These are phyloP conservation scores for Centrapalus pauciflorus DNA, from an alignment of 129 eudicot genomes.

Conservation along the genomic window DNA sequence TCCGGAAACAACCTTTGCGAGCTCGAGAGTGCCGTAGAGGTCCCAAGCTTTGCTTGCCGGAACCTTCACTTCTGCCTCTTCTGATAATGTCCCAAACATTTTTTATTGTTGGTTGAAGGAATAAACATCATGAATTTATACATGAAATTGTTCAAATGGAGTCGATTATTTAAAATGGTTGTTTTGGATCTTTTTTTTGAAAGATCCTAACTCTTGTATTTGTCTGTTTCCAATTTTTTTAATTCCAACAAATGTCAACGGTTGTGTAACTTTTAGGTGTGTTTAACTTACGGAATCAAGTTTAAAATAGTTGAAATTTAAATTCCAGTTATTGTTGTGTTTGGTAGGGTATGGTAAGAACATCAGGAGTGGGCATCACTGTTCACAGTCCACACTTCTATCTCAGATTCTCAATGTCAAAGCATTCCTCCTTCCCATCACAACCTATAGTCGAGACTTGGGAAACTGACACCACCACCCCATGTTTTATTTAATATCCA, in stretches of 20 bases:
- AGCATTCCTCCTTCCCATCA: no score
- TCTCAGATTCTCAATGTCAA: no score
- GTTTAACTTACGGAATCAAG: no score
- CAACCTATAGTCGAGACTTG: no score
- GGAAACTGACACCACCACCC: no score
- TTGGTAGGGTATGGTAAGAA: no score
- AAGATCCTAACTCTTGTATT: neutral
- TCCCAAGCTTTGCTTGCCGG: slow-evolving; percentile 31
- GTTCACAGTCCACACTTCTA: no score
- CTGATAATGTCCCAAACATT: slow-evolving; percentile 29
- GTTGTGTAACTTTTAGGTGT: no score
- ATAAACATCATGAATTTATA: slow-evolving; percentile 1
- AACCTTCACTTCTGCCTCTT: slow-evolving; percentile 31
- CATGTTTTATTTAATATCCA: no score
- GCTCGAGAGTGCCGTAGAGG: slow-evolving; percentile 23
- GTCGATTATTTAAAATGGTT: neutral
- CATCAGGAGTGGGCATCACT: no score
- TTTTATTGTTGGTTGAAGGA: slow-evolving; percentile 6
- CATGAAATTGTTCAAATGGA: neutral
- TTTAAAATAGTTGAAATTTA: no score
- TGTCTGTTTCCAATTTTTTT: neutral
- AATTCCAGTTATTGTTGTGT: no score
- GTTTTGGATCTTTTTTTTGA: neutral
- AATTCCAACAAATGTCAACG: neutral
- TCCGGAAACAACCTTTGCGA: slow-evolving; percentile 5